Conservation (phyloP, 2,329 filamentous ascomycete genomes). For the Phaeoacremonium minimum region DNA sequence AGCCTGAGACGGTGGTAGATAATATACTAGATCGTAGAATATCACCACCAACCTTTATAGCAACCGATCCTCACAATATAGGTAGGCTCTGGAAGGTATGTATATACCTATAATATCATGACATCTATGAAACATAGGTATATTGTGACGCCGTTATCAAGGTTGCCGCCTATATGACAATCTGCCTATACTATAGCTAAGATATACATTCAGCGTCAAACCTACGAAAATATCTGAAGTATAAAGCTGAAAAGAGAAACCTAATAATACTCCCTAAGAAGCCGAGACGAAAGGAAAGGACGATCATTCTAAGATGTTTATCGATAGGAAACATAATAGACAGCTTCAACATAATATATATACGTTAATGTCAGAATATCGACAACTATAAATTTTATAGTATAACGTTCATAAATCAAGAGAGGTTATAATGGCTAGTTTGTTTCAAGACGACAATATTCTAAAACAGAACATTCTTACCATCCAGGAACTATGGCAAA, state of each 20-base stretch:
- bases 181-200: constrained; percentile 13
- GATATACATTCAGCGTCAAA: constrained; percentile 5
- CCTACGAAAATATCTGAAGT: constrained; percentile 12
- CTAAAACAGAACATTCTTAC: constrained; percentile 16
- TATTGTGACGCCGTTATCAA: constrained; percentile 11
- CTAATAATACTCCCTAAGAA: background rate
- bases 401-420: constrained; percentile 17
- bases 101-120: constrained; percentile 11
- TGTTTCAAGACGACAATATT: constrained; percentile 11
- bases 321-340: constrained; percentile 3
- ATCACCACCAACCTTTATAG: constrained; percentile 13
- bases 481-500: constrained; percentile 18
- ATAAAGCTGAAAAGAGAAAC: background rate
- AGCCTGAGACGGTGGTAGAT: no score
- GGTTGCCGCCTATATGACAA: constrained; percentile 12
- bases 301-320: constrained; percentile 7
- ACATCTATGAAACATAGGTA: constrained; percentile 14
- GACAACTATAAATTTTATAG: constrained; percentile 15
- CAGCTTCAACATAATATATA: constrained; percentile 5
- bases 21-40: no score
- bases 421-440: constrained; percentile 15
- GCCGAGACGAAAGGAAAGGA: background rate
- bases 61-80: constrained; percentile 10
- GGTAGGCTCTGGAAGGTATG: constrained; percentile 11
- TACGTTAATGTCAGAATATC: constrained; percentile 7